Conservation (phyloP, 495 filamentous ascomycete genomes). For the Bacidia rubella region DNA sequence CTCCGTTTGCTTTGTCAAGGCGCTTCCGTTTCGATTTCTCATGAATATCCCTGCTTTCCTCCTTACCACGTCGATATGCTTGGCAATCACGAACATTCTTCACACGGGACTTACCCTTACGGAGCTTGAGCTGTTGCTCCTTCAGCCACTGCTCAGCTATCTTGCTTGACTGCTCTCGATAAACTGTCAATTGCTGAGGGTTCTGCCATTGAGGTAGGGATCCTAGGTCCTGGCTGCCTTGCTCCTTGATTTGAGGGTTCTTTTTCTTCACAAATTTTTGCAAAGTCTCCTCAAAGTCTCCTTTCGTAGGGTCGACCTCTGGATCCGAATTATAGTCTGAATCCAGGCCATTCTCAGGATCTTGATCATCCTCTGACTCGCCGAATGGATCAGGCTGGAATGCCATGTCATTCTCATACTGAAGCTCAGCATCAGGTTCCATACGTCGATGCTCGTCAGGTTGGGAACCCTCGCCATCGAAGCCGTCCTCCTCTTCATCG, state of each 20-base stretch:
- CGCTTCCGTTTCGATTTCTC: background rate
- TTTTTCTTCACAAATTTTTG: background rate
- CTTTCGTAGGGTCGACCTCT: background rate
- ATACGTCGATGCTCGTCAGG: slow-evolving; percentile 5
- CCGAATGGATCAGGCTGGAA: too few species aligned
- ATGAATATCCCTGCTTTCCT: slow-evolving; percentile 13
- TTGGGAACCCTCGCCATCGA: slow-evolving; percentile 1
- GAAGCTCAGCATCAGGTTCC: slow-evolving; percentile 7
- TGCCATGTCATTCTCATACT: background rate
- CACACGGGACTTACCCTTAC: background rate
- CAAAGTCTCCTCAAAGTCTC: slow-evolving; percentile 6
- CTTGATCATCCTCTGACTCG: background rate
- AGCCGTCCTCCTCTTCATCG: background rate
- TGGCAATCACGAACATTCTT: slow-evolving; percentile 8
- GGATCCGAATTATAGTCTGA: background rate
- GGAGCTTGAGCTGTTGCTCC: slow-evolving; percentile 8
- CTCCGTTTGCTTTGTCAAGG: too few species aligned
- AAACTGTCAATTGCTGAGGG: slow-evolving; percentile 13
- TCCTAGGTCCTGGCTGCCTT: background rate
- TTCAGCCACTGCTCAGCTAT: slow-evolving; percentile 15
- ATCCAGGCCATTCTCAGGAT: background rate
- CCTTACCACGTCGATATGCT: slow-evolving; percentile 9
- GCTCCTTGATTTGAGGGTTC: background rate
- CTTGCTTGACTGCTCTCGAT: slow-evolving; percentile 13
- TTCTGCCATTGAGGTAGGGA: slow-evolving; percentile 13